These are phyloP conservation scores for Heimioporus sp. DNA, from an alignment of 768 basidiomycete species.

Conservation along the genomic window DNA sequence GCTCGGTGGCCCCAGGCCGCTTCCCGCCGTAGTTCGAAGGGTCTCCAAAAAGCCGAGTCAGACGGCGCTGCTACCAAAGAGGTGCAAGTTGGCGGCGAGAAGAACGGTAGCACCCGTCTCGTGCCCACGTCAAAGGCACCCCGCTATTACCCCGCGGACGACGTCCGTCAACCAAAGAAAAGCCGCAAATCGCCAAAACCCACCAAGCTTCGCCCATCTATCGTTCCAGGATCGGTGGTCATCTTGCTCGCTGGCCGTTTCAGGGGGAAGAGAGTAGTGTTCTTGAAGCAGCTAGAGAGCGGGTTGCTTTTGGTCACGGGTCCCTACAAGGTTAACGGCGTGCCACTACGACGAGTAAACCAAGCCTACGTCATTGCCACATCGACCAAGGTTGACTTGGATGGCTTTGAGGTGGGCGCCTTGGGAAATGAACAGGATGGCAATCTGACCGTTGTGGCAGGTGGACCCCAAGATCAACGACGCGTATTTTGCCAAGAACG, in stretches of 20 bases:
- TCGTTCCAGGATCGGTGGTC: conserved; percentile 91
- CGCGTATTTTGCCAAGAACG: conserved; percentile 85
- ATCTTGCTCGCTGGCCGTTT: conserved; percentile 97
- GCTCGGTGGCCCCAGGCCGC: conserved; percentile 80
- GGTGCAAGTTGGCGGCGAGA: conserved; percentile 83
- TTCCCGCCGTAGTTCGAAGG: conserved; percentile 82
- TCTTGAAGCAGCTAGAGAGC: conserved; percentile 91
- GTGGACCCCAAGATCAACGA: conserved; percentile 90
- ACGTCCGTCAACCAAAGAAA: conserved; percentile 88
- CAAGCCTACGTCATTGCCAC: conserved; percentile 99
- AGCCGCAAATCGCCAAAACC: conserved; percentile 84
- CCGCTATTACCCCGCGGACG: conserved; percentile 94
- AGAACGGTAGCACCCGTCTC: conserved; percentile 87
- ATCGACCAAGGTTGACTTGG: conserved; percentile 87
- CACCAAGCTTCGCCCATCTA: conserved; percentile 76
- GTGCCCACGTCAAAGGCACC: conserved; percentile 84
- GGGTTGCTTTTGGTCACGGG: conserved; percentile 95
- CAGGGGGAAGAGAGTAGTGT: conserved; percentile 97
- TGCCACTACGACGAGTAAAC: conserved; percentile 95
- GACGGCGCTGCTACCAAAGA: conserved; percentile 64
- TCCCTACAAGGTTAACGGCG: conserved; percentile 97
- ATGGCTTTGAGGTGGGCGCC: conserved; percentile 62
- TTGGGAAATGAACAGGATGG: background rate
- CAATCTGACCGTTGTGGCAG: conserved; percentile 38
- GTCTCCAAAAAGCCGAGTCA: conserved; percentile 72